A percentile compares a stretch with the other conserved stretches of the same genome.
phyloP scores from a whole-genome alignment of 1,284 basidiomycete species.

The Apiotrichum brassicae region DNA sequence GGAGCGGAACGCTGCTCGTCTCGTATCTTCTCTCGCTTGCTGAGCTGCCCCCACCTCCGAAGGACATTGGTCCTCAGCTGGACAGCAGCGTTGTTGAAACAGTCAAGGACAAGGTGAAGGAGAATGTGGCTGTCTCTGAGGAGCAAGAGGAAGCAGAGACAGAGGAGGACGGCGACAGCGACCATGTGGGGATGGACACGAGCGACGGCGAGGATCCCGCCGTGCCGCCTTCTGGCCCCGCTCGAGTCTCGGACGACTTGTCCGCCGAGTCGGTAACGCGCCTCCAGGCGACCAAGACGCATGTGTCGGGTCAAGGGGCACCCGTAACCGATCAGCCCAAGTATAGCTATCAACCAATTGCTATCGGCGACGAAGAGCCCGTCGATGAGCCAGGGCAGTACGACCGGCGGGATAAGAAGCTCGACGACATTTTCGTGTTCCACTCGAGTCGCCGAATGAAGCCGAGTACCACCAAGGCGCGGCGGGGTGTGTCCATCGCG shows the following conservation, averaged over 20 bases:
- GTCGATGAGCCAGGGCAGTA: constrained; percentile 21
- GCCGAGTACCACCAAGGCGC: constrained; percentile 26
- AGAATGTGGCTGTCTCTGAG: neutral
- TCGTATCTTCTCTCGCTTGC: constrained; percentile 65
- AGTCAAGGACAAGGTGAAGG: neutral
- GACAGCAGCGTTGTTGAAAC: neutral
- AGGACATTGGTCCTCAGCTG: too few relatives aligned
- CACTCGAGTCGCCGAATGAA: constrained; percentile 42
- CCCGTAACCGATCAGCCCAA: neutral
- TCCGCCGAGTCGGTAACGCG: too few relatives aligned
- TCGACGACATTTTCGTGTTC: constrained; percentile 37
- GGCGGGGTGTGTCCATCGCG: constrained; percentile 37
- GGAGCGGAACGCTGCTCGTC: constrained; percentile 74
- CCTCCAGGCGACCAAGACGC: too few relatives aligned
- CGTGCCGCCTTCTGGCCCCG: too few relatives aligned
- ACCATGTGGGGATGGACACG: neutral
- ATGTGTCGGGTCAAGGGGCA: too few relatives aligned
- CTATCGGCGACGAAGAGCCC: constrained; percentile 28
- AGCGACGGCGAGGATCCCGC: neutral
- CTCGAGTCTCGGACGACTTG: too few relatives aligned
- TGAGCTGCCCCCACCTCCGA: constrained; percentile 51
- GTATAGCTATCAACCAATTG: constrained; percentile 24
- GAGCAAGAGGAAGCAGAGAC: constrained; percentile 5
- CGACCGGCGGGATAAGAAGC: constrained; percentile 31
- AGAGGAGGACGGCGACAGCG: neutral